Conservation (phyloP, 179 eudicot genomes). For the Gypsophila paniculata region DNA sequence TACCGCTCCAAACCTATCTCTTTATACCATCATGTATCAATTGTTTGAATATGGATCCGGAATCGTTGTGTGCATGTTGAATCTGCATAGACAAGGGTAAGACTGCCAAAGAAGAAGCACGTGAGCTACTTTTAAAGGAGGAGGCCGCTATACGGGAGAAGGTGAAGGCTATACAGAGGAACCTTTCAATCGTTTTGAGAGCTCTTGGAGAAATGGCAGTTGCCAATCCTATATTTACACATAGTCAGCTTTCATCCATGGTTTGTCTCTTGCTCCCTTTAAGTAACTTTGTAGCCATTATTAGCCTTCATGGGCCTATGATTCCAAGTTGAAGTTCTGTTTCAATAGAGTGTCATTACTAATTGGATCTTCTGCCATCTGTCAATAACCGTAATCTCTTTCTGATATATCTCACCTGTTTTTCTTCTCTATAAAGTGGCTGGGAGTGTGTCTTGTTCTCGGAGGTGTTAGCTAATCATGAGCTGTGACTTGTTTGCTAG, state of each 20-base stretch:
- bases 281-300: not conserved
- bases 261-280: constrained; percentile 38
- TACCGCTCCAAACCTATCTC: not conserved
- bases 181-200: constrained; percentile 60
- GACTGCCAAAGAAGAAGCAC: constrained; percentile 97
- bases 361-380: not conserved
- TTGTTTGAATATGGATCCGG: constrained; percentile 2
- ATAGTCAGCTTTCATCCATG: constrained; percentile 90
- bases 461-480: not conserved
- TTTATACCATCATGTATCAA: not conserved
- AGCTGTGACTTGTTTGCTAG: not conserved
- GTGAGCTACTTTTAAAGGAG: constrained; percentile 76
- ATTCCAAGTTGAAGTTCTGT: not conserved
- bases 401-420: constrained; percentile 6
- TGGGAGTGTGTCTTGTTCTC: not conserved
- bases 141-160: constrained; percentile 63
- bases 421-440: not conserved
- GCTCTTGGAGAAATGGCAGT: constrained; percentile 88
- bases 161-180: constrained; percentile 62
- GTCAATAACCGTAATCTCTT: not conserved
- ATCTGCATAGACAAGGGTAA: constrained; percentile 67
- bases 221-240: constrained; percentile 90
- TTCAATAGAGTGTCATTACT: not conserved
- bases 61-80: constrained; percentile 10
- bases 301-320: not conserved